A percentile compares a stretch with the other conserved stretches of the same genome.
Evolutionary conservation across 1,284 basidiomycete genomes (phyloP).

Genomic region (Afroboletus lepidellus): DNA sequence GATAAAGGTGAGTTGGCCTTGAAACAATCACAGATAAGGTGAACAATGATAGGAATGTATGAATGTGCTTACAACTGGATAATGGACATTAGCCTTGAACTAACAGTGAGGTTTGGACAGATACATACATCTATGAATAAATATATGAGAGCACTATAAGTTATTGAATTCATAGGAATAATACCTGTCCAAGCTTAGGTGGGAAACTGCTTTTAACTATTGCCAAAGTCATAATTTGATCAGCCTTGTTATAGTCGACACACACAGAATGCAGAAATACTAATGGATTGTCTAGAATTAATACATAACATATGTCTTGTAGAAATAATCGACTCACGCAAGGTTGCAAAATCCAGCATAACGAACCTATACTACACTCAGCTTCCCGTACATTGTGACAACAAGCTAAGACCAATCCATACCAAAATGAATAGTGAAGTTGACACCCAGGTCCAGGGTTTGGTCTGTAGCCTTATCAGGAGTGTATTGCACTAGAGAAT

Average conservation of each 20-base stretch:
- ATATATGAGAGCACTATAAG: background rate
- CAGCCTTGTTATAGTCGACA: no score
- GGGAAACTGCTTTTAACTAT: no score
- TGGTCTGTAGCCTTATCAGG: background rate
- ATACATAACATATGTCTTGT: no score
- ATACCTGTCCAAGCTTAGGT: no score
- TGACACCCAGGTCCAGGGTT: conserved; percentile 1
- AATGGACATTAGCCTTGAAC: background rate
- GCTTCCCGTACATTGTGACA: no score
- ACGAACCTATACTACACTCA: background rate
- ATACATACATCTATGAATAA: background rate
- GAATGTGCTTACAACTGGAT: background rate
- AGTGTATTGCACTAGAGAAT: background rate
- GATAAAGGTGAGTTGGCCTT: background rate
- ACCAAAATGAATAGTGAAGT: conserved; percentile 1
- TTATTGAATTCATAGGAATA: no score
- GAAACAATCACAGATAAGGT: background rate
- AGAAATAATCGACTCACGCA: no score
- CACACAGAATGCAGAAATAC: no score
- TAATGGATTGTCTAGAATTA: no score
- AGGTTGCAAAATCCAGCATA: no score
- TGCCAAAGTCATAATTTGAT: no score
- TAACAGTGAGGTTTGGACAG: background rate
- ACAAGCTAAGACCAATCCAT: no score
- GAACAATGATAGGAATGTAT: background rate